Evolutionary conservation across 2,329 filamentous ascomycete species (phyloP), one percentile per base, ranked within the genome.

Genomic region (Paecilomyces formosus): DNA sequence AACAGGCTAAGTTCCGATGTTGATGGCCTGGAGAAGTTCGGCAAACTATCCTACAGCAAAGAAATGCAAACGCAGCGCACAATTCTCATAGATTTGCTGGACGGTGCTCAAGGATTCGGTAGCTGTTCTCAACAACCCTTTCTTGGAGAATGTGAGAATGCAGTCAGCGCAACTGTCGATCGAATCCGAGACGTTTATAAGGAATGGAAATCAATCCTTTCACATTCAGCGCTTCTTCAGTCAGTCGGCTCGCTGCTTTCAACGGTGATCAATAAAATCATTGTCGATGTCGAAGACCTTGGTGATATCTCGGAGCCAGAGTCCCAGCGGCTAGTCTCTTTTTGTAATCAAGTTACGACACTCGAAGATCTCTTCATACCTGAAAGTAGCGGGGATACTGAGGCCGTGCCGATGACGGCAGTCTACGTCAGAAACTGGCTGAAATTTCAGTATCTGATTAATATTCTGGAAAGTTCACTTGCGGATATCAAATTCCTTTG

Each of bases 401-500:
- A 69, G 33, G 68, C 70, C 6, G 70, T 80, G 28, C 75, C 76
- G n/a, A 82, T 85, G 75, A 84, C 82, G 3, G 82, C 82, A 24
- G 76, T 87, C 9, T 87, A 87, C 62, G 82, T 83, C 53, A 79
- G 81, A 3, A 82, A 81, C 62, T 88, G 85, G 85, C 76, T 87
- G 61, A 84, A 84, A 60, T 87, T 87, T 66, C 84, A 86, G 67
- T 87, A 87, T 64, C 68, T 88, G 56, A 74, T 80, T 50, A 85
- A 87, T 63, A 85, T 88, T 52, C 68, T 88, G 56, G 85, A 87
- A 57, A 82, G 82, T 57, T 84, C 79, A 54, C 72, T 88, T 15
- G 85, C 82, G 21, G 85, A 88, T 65, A 87, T 88, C 72, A 85
- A 82, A 65, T 87, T 82, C 62, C 69, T 87, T 51, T 88, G 85